Evolutionary conservation across 257 asterid genomes (phyloP).

Genomic region (Solanum chilense): DNA sequence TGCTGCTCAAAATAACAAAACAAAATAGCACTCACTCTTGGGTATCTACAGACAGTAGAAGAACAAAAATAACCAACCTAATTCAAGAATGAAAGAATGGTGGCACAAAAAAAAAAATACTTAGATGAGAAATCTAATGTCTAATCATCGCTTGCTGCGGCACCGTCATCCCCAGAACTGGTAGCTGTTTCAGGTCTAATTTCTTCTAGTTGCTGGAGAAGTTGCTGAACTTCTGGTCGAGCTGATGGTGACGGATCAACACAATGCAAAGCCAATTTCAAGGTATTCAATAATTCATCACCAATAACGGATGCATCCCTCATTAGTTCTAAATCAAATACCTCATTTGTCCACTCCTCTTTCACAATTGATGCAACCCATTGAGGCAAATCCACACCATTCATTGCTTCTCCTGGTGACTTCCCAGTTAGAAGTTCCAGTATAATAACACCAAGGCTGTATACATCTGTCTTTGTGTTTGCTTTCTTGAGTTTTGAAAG

Average conservation of each 20-base stretch:
- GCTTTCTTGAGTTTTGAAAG: conserved; percentile 89
- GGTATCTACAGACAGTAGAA: neutral
- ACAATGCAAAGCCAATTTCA: conserved; percentile 86
- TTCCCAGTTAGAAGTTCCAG: conserved; percentile 86
- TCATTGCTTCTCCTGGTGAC: conserved; percentile 77
- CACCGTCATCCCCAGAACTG: conserved; percentile 57
- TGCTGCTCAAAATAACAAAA: neutral
- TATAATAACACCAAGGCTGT: conserved; percentile 83
- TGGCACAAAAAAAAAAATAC: neutral
- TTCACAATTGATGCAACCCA: conserved; percentile 97
- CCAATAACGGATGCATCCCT: conserved; percentile 81
- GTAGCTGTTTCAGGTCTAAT: conserved; percentile 56
- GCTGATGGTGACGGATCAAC: conserved; percentile 82
- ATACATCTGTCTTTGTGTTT: conserved; percentile 74
- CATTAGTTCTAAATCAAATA: conserved; percentile 86
- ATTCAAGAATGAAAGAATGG: conserved; percentile 73
- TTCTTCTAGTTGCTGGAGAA: conserved; percentile 79
- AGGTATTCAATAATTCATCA: conserved; percentile 67
- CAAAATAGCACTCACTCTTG: neutral
- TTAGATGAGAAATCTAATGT: neutral
- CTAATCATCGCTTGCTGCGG: conserved; percentile 25
- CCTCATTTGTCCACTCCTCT: conserved; percentile 97
- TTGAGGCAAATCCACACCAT: conserved; percentile 74
- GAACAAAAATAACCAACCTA: neutral
- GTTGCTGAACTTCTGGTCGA: conserved; percentile 69